phyloP scores from a whole-genome alignment of 1,139 yeast species.

The Candida glucosophila region DNA sequence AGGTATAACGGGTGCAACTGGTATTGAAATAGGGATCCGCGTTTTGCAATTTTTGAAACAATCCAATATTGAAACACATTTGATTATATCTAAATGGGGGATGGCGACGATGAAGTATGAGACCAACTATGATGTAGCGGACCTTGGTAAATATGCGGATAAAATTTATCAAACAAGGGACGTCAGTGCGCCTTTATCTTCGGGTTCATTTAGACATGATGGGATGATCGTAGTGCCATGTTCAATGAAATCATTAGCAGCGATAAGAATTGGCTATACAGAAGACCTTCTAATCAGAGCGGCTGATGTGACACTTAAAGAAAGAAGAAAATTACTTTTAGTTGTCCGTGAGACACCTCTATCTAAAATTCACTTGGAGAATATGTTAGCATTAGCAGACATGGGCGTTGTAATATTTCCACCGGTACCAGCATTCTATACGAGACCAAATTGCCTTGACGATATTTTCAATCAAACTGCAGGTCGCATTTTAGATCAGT shows the following conservation, averaged over 20 bases:
- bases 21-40: slow-evolving; percentile 9
- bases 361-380: slow-evolving; percentile 11
- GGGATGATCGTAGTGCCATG: slow-evolving; percentile 15
- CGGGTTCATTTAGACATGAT: slow-evolving; percentile 13
- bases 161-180: slow-evolving; percentile 8
- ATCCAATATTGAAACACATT: slow-evolving; percentile 10
- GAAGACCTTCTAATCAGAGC: slow-evolving; percentile 12
- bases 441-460: slow-evolving; percentile 9
- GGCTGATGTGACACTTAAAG: slow-evolving; percentile 14
- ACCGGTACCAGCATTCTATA: slow-evolving; percentile 13
- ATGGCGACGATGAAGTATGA: slow-evolving; percentile 13
- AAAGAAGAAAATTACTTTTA: slow-evolving; percentile 8
- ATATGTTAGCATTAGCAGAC: slow-evolving; percentile 9
- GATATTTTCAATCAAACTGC: slow-evolving; percentile 11
- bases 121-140: slow-evolving; percentile 8
- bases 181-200: slow-evolving; percentile 11
- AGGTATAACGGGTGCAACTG: slow-evolving; percentile 14
- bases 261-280: slow-evolving; percentile 12
- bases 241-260: slow-evolving; percentile 12
- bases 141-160: slow-evolving; percentile 8
- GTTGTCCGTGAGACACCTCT: slow-evolving; percentile 13
- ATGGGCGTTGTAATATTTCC: slow-evolving; percentile 11
- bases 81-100: slow-evolving; percentile 13
- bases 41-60: slow-evolving; percentile 8
- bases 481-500: slow-evolving; percentile 10